Evolutionary conservation across 352 stramenopile species (phyloP).

Genomic region (Pythium sp.): DNA sequence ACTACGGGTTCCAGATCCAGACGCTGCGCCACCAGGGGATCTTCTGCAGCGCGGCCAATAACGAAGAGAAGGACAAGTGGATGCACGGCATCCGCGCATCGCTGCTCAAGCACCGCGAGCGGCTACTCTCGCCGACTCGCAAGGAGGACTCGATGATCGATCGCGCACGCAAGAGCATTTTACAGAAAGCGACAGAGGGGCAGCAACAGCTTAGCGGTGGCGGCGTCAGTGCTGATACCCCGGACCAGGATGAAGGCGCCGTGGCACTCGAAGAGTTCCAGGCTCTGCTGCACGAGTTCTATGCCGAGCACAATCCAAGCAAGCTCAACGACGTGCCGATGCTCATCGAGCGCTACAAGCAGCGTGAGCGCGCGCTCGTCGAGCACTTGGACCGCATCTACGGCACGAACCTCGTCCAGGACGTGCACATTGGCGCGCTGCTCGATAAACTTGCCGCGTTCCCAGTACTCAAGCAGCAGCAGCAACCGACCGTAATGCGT

Average conservation of each 20-base stretch:
- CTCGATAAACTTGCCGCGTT: constrained; percentile 22
- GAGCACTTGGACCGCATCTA: constrained; percentile 73
- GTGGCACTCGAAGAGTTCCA: constrained; percentile 23
- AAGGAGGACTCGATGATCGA: constrained; percentile 29
- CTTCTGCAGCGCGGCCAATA: constrained; percentile 61
- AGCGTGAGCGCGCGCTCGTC: constrained; percentile 49
- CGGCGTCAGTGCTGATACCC: background rate
- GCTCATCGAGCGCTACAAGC: constrained; percentile 44
- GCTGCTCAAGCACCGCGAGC: constrained; percentile 37
- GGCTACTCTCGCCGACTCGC: constrained; percentile 23
- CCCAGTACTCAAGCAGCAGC: background rate
- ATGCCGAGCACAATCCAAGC: constrained; percentile 51
- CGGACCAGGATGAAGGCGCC: constrained; percentile 7
- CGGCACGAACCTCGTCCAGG: constrained; percentile 35
- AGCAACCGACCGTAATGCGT: background rate
- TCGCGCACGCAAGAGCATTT: constrained; percentile 13
- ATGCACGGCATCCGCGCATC: constrained; percentile 52
- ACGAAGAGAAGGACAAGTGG: constrained; percentile 67
- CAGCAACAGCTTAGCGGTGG: background rate
- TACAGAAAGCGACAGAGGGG: constrained; percentile 10
- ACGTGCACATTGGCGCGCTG: constrained; percentile 30
- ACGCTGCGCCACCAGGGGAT: constrained; percentile 49
- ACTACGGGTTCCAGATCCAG: constrained; percentile 70
- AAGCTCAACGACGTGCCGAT: constrained; percentile 63
- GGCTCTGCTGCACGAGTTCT: constrained; percentile 45